phyloP scores from a whole-genome alignment of 2,329 filamentous ascomycete genomes.

The Penicillium griseofulvum region DNA sequence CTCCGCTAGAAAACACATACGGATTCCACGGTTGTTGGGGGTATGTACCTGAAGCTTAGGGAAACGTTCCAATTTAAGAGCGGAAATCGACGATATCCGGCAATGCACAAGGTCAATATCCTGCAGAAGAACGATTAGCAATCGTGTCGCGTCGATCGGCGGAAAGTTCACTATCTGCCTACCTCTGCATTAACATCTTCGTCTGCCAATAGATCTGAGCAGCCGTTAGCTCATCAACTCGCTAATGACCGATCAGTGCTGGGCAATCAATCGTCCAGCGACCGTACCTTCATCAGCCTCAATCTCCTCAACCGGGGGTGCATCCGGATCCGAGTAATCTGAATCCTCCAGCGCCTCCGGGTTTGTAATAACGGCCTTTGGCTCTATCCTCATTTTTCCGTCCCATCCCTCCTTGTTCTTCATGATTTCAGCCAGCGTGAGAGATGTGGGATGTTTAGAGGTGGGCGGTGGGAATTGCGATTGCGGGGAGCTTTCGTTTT shows the following conservation, averaged over 20 bases:
- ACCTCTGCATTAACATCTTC: slow-evolving; percentile 55
- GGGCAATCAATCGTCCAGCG: background rate
- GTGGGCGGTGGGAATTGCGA: slow-evolving; percentile 19
- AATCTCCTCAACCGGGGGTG: slow-evolving; percentile 69
- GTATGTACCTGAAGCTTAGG: slow-evolving; percentile 59
- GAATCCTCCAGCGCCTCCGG: slow-evolving; percentile 80
- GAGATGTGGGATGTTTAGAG: slow-evolving; percentile 7
- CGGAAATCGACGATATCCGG: slow-evolving; percentile 73
- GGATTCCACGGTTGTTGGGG: background rate
- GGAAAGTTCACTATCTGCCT: slow-evolving; percentile 11
- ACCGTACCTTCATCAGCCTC: slow-evolving; percentile 72
- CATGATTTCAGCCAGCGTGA: slow-evolving; percentile 25
- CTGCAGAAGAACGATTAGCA: slow-evolving; percentile 38
- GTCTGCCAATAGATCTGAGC: slow-evolving; percentile 58
- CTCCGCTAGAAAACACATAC: background rate
- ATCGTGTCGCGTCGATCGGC: background rate
- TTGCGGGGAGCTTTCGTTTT: slow-evolving; percentile 25
- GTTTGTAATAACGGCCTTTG: slow-evolving; percentile 67
- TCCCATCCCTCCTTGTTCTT: slow-evolving; percentile 48
- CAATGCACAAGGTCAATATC: slow-evolving; percentile 91
- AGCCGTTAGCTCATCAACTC: slow-evolving; percentile 9
- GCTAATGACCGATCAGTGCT: background rate
- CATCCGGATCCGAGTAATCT: slow-evolving; percentile 74
- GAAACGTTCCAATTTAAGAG: slow-evolving; percentile 81
- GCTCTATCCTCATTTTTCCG: slow-evolving; percentile 58